Conservation (phyloP, 768 basidiomycete species). For the Termitomyces heimii region DNA sequence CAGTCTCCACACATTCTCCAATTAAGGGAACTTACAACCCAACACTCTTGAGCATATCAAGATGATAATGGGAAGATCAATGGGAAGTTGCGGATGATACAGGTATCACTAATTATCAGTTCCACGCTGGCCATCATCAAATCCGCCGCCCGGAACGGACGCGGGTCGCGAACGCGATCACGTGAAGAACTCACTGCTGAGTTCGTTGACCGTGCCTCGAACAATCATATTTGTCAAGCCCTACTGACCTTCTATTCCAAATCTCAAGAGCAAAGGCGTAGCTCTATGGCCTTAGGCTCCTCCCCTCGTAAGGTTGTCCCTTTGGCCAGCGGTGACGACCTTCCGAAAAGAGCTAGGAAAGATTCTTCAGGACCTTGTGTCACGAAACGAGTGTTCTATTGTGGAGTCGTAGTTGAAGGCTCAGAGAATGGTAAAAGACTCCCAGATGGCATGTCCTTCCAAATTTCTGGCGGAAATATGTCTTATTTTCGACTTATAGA, state of each 20-base stretch:
- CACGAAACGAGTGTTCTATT: conserved; percentile 83
- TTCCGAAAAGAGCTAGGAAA: conserved; percentile 38
- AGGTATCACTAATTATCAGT: neutral
- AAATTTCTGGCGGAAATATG: conserved; percentile 5
- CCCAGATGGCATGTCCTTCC: conserved; percentile 47
- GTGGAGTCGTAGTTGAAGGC: conserved; percentile 85
- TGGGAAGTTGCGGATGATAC: neutral
- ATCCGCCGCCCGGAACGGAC: neutral
- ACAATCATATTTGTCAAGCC: neutral
- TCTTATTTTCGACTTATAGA: conserved; percentile 35
- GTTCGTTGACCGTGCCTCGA: conserved; percentile 14
- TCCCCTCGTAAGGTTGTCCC: conserved; percentile 75
- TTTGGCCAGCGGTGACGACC: conserved; percentile 67
- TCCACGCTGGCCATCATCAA: neutral
- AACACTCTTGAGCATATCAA: neutral
- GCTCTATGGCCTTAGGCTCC: conserved; percentile 53
- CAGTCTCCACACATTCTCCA: neutral
- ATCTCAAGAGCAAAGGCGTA: neutral
- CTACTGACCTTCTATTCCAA: conserved; percentile 8
- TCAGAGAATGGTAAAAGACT: conserved; percentile 65
- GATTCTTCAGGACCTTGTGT: conserved; percentile 33
- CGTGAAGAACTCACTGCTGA: conserved; percentile 19
- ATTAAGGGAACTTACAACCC: neutral
- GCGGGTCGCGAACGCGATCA: conserved; percentile 12
- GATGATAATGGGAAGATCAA: neutral